phyloP scores from a whole-genome alignment of 106 monocot species.

The Allium cepa region DNA sequence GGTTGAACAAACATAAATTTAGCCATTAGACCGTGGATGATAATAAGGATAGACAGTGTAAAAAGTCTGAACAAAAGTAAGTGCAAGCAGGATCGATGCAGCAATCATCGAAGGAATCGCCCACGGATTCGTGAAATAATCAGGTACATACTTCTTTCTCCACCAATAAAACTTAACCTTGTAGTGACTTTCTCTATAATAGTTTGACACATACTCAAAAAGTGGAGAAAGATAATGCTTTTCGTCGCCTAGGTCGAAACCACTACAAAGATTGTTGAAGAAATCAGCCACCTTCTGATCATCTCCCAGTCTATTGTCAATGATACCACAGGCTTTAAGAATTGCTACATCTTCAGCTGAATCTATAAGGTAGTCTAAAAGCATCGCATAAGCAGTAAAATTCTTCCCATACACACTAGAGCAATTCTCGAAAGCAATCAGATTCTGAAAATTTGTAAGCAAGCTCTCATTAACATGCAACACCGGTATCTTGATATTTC shows the following conservation, averaged over 20 bases:
- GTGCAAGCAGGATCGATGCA: constrained; percentile 3
- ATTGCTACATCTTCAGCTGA: constrained; percentile 5
- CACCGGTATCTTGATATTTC: constrained; percentile 2
- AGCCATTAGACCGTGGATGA: background rate
- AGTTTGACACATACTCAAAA: constrained; percentile 1
- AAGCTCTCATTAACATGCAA: background rate
- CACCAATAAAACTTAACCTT: background rate
- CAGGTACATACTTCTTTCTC: constrained; percentile 5
- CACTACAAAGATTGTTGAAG: constrained; percentile 7
- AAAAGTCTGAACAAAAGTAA: constrained; percentile 5
- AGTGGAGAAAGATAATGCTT: background rate
- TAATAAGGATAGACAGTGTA: constrained; percentile 2
- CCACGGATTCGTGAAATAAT: constrained; percentile 26
- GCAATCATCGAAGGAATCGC: constrained; percentile 6
- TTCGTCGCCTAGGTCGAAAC: background rate
- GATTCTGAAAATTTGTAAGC: background rate
- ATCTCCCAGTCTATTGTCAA: constrained; percentile 13
- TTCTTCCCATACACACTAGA: background rate
- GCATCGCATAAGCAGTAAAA: constrained; percentile 5
- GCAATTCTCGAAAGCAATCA: constrained; percentile 25
- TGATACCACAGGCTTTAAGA: constrained; percentile 11
- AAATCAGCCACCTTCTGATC: constrained; percentile 13
- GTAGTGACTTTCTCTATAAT: constrained; percentile 1
- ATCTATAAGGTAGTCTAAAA: constrained; percentile 19
- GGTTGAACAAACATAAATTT: background rate